Percentiles rank a stretch among this genome's conserved stretches.
Conservation (phyloP, 208 protist genomes). For the Trypanosoma rangeli region DNA sequence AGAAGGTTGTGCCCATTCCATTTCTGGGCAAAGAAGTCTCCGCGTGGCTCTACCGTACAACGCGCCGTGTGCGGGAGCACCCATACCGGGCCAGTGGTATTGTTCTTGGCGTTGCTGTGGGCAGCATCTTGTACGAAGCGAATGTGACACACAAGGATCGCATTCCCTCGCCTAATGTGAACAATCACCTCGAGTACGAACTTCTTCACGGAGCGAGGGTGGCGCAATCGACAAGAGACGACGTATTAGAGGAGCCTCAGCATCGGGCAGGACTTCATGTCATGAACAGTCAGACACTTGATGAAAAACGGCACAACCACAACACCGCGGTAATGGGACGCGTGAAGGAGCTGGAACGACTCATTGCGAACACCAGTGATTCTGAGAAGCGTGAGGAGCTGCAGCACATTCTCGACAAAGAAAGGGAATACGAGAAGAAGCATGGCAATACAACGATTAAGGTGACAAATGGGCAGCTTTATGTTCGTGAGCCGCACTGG, state of each 20-base stretch:
- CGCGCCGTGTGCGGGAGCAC: slow-evolving; percentile 61
- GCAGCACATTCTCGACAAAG: slow-evolving; percentile 56
- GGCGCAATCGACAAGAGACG: background rate
- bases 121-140: slow-evolving; percentile 71
- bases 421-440: slow-evolving; percentile 52
- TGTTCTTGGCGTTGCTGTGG: slow-evolving; percentile 41
- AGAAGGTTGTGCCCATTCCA: slow-evolving; percentile 84
- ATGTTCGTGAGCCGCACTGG: slow-evolving; percentile 79
- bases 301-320: slow-evolving; percentile 11
- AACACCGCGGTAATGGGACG: slow-evolving; percentile 8
- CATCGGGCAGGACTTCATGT: slow-evolving; percentile 1
- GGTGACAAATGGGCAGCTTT: slow-evolving; percentile 73
- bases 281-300: background rate
- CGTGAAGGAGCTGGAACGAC: slow-evolving; percentile 47
- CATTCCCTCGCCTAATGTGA: slow-evolving; percentile 80
- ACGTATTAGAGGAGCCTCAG: background rate
- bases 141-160: slow-evolving; percentile 79
- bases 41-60: slow-evolving; percentile 80
- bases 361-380: slow-evolving; percentile 49
- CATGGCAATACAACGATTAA: slow-evolving; percentile 70
- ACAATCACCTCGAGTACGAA: slow-evolving; percentile 84
- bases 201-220: slow-evolving; percentile 47
- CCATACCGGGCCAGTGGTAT: slow-evolving; percentile 53
- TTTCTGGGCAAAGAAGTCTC: slow-evolving; percentile 80
- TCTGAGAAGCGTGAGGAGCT: slow-evolving; percentile 51